phyloP scores from a whole-genome alignment of 345 rosid genomes.

The Abelmoschus esculentus region DNA sequence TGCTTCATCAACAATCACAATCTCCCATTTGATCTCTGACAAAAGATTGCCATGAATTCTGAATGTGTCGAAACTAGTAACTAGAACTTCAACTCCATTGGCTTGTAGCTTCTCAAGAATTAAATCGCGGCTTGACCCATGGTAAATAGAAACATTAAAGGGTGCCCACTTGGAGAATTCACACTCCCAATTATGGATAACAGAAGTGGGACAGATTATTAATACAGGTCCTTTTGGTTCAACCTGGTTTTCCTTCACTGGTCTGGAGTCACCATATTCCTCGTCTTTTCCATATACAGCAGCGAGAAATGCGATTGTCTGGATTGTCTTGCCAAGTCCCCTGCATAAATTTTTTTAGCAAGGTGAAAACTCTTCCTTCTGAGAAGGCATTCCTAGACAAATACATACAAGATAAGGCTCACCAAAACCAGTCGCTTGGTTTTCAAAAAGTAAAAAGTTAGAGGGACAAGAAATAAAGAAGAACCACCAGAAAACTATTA shows the following conservation, averaged over 20 bases:
- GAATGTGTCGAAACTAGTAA: slow-evolving; percentile 79
- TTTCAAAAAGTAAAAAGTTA: neutral
- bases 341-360: slow-evolving; percentile 23
- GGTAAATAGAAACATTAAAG: slow-evolving; percentile 62
- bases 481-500: neutral
- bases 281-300: slow-evolving; percentile 74
- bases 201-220: slow-evolving; percentile 80
- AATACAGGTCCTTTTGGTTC: slow-evolving; percentile 48
- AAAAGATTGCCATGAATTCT: slow-evolving; percentile 68
- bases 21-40: slow-evolving; percentile 69
- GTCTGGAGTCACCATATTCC: slow-evolving; percentile 30
- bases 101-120: slow-evolving; percentile 68
- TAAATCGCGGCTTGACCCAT: slow-evolving; percentile 71
- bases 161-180: slow-evolving; percentile 85
- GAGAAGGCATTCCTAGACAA: neutral
- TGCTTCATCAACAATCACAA: slow-evolving; percentile 87
- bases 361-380: neutral
- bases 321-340: slow-evolving; percentile 97
- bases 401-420: neutral
- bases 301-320: slow-evolving; percentile 86
- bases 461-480: neutral
- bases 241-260: slow-evolving; percentile 19
- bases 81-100: slow-evolving; percentile 55
- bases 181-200: slow-evolving; percentile 84
- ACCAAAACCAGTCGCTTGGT: neutral